Conservation (phyloP, 768 basidiomycete species). For the Auricularia auricula-judae region DNA sequence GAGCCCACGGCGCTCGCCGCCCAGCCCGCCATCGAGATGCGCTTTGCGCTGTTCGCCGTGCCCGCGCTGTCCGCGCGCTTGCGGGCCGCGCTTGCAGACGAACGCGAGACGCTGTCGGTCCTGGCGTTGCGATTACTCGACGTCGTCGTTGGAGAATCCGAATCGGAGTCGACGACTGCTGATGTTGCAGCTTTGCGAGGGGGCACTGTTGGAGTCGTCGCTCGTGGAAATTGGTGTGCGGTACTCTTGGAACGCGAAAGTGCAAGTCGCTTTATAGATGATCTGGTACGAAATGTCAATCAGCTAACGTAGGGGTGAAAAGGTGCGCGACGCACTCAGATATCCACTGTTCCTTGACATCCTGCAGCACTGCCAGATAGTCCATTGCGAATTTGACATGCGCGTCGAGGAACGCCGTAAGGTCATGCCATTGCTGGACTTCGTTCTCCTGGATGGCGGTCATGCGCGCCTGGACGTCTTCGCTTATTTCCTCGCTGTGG, state of each 20-base stretch:
- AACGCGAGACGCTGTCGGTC: slow-evolving; percentile 9
- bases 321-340: slow-evolving; percentile 35
- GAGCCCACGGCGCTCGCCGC: slow-evolving; percentile 3
- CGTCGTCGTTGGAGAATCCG: slow-evolving; percentile 1
- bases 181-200: background rate
- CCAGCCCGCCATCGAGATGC: slow-evolving; percentile 5
- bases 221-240: slow-evolving; percentile 10
- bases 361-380: slow-evolving; percentile 61
- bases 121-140: background rate
- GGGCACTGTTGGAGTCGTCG: slow-evolving; percentile 12
- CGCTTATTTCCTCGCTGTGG: slow-evolving; percentile 70
- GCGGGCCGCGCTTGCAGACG: slow-evolving; percentile 48
- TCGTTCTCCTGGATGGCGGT: slow-evolving; percentile 73
- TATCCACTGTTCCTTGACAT: slow-evolving; percentile 58
- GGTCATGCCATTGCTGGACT: slow-evolving; percentile 53
- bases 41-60: slow-evolving; percentile 8
- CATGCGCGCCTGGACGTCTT: slow-evolving; percentile 77
- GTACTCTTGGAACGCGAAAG: slow-evolving; percentile 12
- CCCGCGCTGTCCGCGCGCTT: slow-evolving; percentile 51
- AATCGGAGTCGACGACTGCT: background rate
- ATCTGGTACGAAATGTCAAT: slow-evolving; percentile 12
- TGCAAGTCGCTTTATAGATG: slow-evolving; percentile 19
- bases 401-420: slow-evolving; percentile 59
- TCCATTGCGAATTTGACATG: slow-evolving; percentile 66
- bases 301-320: too few species aligned